Conservation (phyloP, 495 filamentous ascomycete genomes). For the Hypomontagnella monticulosa region DNA sequence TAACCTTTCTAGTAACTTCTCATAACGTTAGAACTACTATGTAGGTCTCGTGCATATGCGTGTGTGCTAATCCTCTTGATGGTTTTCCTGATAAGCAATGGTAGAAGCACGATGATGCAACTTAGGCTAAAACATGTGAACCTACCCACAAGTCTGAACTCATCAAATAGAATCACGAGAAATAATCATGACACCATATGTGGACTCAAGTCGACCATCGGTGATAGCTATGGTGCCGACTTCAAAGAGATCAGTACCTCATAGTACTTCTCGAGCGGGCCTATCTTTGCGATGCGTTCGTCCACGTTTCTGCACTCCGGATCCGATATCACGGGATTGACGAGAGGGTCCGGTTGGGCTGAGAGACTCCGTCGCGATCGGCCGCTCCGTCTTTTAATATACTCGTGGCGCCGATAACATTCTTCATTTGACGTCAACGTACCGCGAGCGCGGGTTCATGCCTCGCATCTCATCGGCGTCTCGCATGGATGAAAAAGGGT, state of each 20-base stretch:
- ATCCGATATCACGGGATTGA: constrained; percentile 30
- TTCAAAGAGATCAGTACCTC: constrained; percentile 14
- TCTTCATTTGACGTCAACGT: constrained; percentile 38
- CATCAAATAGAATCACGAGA: constrained; percentile 3
- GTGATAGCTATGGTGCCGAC: neutral
- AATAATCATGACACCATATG: constrained; percentile 20
- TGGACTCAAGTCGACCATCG: neutral
- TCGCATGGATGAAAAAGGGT: neutral
- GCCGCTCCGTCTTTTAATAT: constrained; percentile 12
- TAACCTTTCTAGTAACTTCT: too few relatives aligned
- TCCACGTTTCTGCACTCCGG: constrained; percentile 32
- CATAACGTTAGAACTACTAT: too few relatives aligned
- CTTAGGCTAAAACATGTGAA: neutral
- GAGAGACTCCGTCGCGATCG: constrained; percentile 18
- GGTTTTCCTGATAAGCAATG: neutral
- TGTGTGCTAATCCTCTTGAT: constrained; percentile 12
- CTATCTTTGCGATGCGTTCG: constrained; percentile 16
- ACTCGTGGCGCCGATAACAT: constrained; percentile 24
- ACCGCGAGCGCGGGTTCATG: constrained; percentile 36
- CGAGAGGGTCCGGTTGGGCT: constrained; percentile 10
- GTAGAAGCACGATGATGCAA: constrained; percentile 7
- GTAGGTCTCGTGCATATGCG: constrained; percentile 1
- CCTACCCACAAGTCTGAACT: constrained; percentile 6
- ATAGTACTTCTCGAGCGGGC: constrained; percentile 4
- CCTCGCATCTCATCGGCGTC: constrained; percentile 29